phyloP scores from a whole-genome alignment of 148 eudicot species.

The Rhododendron vialii region DNA sequence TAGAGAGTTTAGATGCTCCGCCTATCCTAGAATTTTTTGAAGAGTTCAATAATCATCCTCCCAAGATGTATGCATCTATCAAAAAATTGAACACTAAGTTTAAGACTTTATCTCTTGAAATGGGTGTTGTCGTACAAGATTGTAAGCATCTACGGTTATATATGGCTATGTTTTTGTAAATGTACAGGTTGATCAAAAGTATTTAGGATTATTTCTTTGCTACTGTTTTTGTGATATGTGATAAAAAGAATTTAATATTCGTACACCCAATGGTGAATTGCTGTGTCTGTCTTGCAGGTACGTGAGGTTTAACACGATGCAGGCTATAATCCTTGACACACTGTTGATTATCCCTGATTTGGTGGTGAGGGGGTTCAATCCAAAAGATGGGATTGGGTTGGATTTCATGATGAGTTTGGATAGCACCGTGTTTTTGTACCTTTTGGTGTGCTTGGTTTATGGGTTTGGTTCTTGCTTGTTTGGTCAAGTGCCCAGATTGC shows the following conservation, averaged over 20 bases:
- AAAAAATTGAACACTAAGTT: no score
- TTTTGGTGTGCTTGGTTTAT: slow-evolving; percentile 74
- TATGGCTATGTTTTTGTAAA: no score
- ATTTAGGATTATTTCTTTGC: no score
- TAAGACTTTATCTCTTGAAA: no score
- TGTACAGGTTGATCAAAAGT: no score
- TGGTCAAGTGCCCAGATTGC: slow-evolving; percentile 82
- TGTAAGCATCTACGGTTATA: no score
- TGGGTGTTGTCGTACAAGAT: no score
- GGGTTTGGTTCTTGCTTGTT: slow-evolving; percentile 73
- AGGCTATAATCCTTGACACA: slow-evolving; percentile 86
- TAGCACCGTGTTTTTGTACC: slow-evolving; percentile 88
- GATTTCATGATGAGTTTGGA: slow-evolving; percentile 92
- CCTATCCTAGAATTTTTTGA: no score
- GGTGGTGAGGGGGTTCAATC: slow-evolving; percentile 62
- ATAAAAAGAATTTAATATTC: neutral
- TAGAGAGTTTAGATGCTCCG: no score
- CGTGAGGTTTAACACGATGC: slow-evolving; percentile 91
- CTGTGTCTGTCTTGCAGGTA: slow-evolving; percentile 20
- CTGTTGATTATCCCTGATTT: slow-evolving; percentile 83
- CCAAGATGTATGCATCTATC: no score
- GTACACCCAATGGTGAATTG: neutral
- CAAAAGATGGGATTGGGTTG: slow-evolving; percentile 78
- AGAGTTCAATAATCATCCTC: no score
- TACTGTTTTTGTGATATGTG: no score